phyloP scores from a whole-genome alignment of 192 early-diverging fungal genomes.

The Allomyces javanicus region DNA sequence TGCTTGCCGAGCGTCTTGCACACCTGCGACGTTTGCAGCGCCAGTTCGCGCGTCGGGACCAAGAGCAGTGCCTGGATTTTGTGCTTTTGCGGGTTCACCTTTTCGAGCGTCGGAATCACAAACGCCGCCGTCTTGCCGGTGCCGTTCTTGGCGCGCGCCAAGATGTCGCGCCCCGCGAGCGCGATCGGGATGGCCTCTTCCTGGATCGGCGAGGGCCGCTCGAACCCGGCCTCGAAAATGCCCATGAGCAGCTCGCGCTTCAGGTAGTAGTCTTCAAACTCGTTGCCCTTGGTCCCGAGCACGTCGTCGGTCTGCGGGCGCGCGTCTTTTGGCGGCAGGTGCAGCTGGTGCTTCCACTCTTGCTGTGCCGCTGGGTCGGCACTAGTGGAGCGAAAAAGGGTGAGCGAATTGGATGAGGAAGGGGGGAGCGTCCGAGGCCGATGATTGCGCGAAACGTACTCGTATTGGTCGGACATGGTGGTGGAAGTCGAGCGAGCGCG shows the following conservation, averaged over 20 bases:
- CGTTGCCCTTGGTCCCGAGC: constrained; percentile 92
- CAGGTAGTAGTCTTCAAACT: constrained; percentile 97
- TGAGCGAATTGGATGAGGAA: too few relatives aligned
- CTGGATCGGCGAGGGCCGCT: constrained; percentile 92
- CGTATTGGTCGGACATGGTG: too few relatives aligned
- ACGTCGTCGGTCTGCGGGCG: constrained; percentile 96
- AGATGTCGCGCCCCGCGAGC: constrained; percentile 81
- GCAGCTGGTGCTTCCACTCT: constrained; percentile 53
- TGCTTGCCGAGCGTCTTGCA: constrained; percentile 95
- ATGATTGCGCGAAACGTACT: too few relatives aligned
- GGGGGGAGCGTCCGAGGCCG: too few relatives aligned
- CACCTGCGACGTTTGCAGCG: constrained; percentile 97
- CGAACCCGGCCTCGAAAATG: constrained; percentile 96
- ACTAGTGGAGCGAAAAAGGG: too few relatives aligned
- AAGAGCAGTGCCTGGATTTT: constrained; percentile 84
- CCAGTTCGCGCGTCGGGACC: constrained; percentile 92
- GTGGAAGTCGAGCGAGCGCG: too few relatives aligned
- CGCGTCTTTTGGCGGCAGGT: constrained; percentile 61
- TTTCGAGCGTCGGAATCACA: constrained; percentile 87
- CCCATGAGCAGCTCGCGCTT: constrained; percentile 95
- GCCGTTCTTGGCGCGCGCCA: constrained; percentile 92
- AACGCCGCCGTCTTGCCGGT: constrained; percentile 94
- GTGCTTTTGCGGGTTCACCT: constrained; percentile 64
- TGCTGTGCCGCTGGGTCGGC: background rate
- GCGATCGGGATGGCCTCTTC: constrained; percentile 98